A percentile compares a stretch with the other conserved stretches of the same genome.
Evolutionary conservation across 345 rosid genomes (phyloP).

Genomic region (Turnera subulata): DNA sequence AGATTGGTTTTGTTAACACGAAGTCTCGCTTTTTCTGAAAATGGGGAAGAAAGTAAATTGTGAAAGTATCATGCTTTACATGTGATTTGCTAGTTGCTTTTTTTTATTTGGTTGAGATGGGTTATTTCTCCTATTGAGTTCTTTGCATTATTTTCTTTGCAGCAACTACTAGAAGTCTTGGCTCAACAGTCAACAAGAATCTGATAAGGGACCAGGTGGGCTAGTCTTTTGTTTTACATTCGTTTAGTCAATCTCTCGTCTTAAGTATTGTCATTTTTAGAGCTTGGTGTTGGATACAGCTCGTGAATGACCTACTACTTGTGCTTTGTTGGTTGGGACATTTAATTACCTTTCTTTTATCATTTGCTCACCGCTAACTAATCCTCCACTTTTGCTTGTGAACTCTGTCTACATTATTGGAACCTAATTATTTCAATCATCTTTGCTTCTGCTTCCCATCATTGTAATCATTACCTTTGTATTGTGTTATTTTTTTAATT

Average conservation of each 20-base stretch:
- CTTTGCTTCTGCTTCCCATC: conserved; percentile 10
- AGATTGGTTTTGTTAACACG: conserved; percentile 11
- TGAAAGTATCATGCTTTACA: conserved; percentile 44
- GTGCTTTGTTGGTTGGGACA: conserved; percentile 69
- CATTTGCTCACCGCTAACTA: conserved; percentile 24
- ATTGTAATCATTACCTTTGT: conserved; percentile 15
- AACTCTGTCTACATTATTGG: conserved; percentile 22
- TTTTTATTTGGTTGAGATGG: conserved; percentile 1
- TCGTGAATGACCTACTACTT: conserved; percentile 63
- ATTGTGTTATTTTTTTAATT: conserved; percentile 3
- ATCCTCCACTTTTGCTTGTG: conserved; percentile 25
- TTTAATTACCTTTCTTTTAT: conserved; percentile 35
- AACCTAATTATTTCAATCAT: conserved; percentile 6
- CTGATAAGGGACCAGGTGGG: conserved; percentile 36
- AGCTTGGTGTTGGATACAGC: conserved; percentile 33
- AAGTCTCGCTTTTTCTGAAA: conserved; percentile 12
- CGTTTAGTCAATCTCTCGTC: conserved; percentile 7
- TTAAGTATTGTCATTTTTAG: conserved; percentile 14
- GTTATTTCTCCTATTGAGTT: background rate
- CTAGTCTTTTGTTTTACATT: conserved; percentile 16
- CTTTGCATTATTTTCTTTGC: conserved; percentile 20
- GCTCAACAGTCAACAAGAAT: conserved; percentile 25
- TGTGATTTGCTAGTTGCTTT: conserved; percentile 41
- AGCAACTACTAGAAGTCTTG: conserved; percentile 33
- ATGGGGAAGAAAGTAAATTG: conserved; percentile 19